Evolutionary conservation across 1,284 basidiomycete species (phyloP).

Genomic region (Ustilago vetiveriae): DNA sequence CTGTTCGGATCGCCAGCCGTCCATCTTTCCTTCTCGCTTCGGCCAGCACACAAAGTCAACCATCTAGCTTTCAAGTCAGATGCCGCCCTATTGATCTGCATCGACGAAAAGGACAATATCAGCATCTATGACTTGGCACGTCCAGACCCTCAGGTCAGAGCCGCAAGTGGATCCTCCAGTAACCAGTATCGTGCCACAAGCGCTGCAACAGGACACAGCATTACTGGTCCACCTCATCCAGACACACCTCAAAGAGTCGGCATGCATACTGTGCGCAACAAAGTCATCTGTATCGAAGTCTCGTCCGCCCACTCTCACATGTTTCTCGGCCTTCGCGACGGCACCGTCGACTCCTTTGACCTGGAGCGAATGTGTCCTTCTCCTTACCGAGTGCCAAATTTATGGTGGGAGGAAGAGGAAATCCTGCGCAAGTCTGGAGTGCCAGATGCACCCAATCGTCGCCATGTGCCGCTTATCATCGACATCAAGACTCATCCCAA

Average conservation of each 20-base stretch:
- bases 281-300: constrained; percentile 72
- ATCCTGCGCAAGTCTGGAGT: constrained; percentile 73
- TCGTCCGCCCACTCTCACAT: constrained; percentile 82
- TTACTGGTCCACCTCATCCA: constrained; percentile 46
- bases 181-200: constrained; percentile 41
- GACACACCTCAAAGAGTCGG: constrained; percentile 56
- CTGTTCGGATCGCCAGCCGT: constrained; percentile 77
- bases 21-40: constrained; percentile 71
- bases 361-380: constrained; percentile 64
- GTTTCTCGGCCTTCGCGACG: constrained; percentile 69
- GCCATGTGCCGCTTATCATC: constrained; percentile 67
- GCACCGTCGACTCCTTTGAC: constrained; percentile 69
- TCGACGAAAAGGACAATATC: constrained; percentile 76
- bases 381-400: constrained; percentile 67
- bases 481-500: constrained; percentile 75
- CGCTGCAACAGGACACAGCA: constrained; percentile 39
- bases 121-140: constrained; percentile 77
- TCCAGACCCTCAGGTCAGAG: constrained; percentile 66
- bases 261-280: constrained; percentile 54
- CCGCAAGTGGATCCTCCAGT: constrained; percentile 36
- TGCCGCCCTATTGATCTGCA: constrained; percentile 73
- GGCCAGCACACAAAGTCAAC: constrained; percentile 72
- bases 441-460: constrained; percentile 69
- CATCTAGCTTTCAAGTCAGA: constrained; percentile 75
- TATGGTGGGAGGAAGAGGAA: constrained; percentile 80